These are phyloP conservation scores for Crithidia bombi DNA, from an alignment of 208 protist species.

Conservation along the genomic window DNA sequence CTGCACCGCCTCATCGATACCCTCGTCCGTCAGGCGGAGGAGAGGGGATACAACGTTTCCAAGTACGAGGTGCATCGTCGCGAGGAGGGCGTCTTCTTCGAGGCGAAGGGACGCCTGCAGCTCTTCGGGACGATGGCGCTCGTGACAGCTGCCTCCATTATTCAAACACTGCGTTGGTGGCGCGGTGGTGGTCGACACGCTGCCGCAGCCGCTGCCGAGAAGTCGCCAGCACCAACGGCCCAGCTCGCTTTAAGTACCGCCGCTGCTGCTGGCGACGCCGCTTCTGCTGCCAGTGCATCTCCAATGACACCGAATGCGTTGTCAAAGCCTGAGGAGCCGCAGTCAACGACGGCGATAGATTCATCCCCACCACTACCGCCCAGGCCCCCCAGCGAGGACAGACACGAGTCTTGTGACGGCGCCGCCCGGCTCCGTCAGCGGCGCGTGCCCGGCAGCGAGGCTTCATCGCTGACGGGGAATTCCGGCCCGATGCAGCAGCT, in stretches of 20 bases:
- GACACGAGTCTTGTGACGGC: not conserved
- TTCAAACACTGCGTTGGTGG: slow-evolving; percentile 34
- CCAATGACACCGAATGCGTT: no score
- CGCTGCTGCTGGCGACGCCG: not conserved
- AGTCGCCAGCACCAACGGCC: not conserved
- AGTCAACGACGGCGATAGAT: not conserved
- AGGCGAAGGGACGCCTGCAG: slow-evolving; percentile 21
- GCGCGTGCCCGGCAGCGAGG: not conserved
- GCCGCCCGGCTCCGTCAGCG: slow-evolving; percentile 8
- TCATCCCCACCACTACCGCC: not conserved
- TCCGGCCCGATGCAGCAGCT: slow-evolving; percentile 11
- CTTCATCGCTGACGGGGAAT: not conserved
- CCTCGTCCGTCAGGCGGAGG: slow-evolving; percentile 10
- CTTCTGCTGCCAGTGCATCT: no score
- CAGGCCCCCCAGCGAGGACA: not conserved
- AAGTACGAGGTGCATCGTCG: slow-evolving; percentile 23
- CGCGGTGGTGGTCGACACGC: slow-evolving; percentile 5
- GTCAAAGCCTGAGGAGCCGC: no score
- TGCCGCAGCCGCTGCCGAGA: not conserved
- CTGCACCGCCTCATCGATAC: slow-evolving; percentile 17
- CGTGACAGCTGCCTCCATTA: slow-evolving; percentile 11
- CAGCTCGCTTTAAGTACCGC: not conserved
- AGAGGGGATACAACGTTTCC: slow-evolving; percentile 36
- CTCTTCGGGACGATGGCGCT: slow-evolving; percentile 27
- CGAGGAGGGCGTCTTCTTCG: slow-evolving; percentile 20